These are phyloP conservation scores for Apophysomyces elegans DNA, from an alignment of 371 early-diverging fungal species.

Conservation along the genomic window DNA sequence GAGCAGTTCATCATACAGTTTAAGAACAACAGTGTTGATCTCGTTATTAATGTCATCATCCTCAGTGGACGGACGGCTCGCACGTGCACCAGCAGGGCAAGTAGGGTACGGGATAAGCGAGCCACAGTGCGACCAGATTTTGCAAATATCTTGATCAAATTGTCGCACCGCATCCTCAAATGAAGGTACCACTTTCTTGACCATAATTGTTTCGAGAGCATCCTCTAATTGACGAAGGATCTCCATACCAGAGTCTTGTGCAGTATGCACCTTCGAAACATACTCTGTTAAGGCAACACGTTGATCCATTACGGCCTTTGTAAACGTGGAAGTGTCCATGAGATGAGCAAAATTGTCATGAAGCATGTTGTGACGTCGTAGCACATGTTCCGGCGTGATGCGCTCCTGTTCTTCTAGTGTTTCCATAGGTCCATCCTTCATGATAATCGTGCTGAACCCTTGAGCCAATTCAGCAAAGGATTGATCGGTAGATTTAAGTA, in stretches of 20 bases:
- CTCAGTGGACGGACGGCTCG: slow-evolving; percentile 32
- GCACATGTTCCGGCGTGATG: slow-evolving; percentile 29
- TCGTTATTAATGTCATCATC: slow-evolving; percentile 36
- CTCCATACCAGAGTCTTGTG: slow-evolving; percentile 12
- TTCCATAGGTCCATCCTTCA: slow-evolving; percentile 10
- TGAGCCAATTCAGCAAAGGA: background rate
- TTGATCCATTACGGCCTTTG: slow-evolving; percentile 31
- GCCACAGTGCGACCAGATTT: slow-evolving; percentile 26
- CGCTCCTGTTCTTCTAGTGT: background rate
- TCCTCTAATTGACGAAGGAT: slow-evolving; percentile 17
- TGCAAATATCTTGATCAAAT: slow-evolving; percentile 20
- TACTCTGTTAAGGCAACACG: slow-evolving; percentile 24
- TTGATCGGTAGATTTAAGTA: background rate
- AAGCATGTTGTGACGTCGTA: slow-evolving; percentile 35
- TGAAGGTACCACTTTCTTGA: background rate
- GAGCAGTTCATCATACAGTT: slow-evolving; percentile 29
- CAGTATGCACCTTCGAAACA: slow-evolving; percentile 4
- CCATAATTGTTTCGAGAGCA: slow-evolving; percentile 17
- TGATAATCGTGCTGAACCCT: background rate
- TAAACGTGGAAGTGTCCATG: slow-evolving; percentile 19
- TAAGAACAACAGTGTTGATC: slow-evolving; percentile 24
- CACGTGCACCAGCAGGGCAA: slow-evolving; percentile 36
- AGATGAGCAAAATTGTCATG: slow-evolving; percentile 28
- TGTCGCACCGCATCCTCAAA: slow-evolving; percentile 14
- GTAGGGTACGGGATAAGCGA: slow-evolving; percentile 31